These are phyloP conservation scores for Aspergillus funiculosus DNA, from an alignment of 495 filamentous ascomycete species.

Conservation along the genomic window DNA sequence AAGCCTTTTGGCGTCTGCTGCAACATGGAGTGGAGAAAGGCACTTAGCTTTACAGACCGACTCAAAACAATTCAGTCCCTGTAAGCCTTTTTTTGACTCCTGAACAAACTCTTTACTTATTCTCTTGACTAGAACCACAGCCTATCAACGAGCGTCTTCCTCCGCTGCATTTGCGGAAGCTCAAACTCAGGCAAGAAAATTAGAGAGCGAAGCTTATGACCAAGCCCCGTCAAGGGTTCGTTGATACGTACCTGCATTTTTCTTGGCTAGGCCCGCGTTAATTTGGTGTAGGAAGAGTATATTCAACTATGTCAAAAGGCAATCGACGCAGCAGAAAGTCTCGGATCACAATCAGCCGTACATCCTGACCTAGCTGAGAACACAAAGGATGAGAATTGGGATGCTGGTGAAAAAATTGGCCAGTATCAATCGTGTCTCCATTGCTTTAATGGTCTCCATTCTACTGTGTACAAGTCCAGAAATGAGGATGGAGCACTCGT, in stretches of 20 bases:
- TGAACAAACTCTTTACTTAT: background rate
- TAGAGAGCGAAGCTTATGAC: conserved; percentile 38
- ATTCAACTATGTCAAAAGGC: conserved; percentile 37
- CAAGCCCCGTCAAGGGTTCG: conserved; percentile 38
- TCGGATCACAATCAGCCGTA: conserved; percentile 16
- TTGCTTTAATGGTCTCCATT: conserved; percentile 70
- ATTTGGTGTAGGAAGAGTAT: conserved; percentile 41
- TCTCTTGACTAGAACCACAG: conserved; percentile 36
- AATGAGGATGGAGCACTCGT: conserved; percentile 37
- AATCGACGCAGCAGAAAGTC: conserved; percentile 33
- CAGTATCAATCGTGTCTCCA: conserved; percentile 63
- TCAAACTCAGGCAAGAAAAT: conserved; percentile 34
- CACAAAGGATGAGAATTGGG: conserved; percentile 5
- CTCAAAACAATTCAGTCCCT: conserved; percentile 44
- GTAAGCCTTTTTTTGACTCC: conserved; percentile 22
- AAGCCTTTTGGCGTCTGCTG: too few relatives aligned
- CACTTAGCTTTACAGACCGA: conserved; percentile 48
- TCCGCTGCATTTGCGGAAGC: conserved; percentile 37
- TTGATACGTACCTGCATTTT: background rate
- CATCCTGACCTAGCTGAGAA: conserved; percentile 17
- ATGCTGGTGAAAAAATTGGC: conserved; percentile 58
- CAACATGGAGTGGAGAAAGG: conserved; percentile 38
- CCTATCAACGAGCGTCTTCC: conserved; percentile 37
- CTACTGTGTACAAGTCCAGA: conserved; percentile 66
- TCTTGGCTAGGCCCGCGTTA: background rate